Base-by-base conservation (phyloP, 306 rosid genomes). In the Malus sieversii region DNA sequence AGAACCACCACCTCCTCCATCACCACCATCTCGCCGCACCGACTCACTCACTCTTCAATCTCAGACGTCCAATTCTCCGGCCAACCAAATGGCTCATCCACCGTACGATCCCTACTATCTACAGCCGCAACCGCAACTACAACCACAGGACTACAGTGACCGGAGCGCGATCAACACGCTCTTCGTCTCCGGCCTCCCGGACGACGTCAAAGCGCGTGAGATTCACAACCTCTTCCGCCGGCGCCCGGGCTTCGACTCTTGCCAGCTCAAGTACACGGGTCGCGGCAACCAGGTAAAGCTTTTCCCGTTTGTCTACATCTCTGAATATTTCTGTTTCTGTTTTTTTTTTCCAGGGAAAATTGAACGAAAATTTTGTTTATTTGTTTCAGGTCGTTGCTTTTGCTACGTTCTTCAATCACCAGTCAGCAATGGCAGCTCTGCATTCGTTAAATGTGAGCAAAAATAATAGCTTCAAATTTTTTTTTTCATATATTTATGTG, bases 261-360 rank as follows among this genome's bases (percentile, higher is more conserved):
- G 96, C 87, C 98, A 95, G 85, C 98, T 95, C 86, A 92, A 95
- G 92, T 95, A 94, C 83, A 91, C 98, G 55, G 98, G 98, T 69
- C 97, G 98, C 40, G 97, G 87, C 82, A 88, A 85, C 82, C 96
- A 92, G 98, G 98, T 85, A 61, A 20, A 25, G 14, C 42, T n/a
- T 65, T 8, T 35, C 57, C 55, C 16, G 27, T 48, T 14, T 19
- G 11, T 59, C 42, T 8, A 33, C 32, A 44, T 35, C 58, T 16
- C 58, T 11, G 15, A 33, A 45, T 22, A 32, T 40, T 2, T 77
- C 38, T 8, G 23, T 22, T 51, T 57, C 73, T 44, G 42, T 66
- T 84, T 75, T 55, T 64, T 73, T 68, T 25, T 72, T 60, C 33
- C 55, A 15, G 30, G 38, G 73, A 10, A 67, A 58, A 52, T 22